These are phyloP conservation scores for Rhodotorula glutinis DNA, from an alignment of 1,284 basidiomycete genomes.

Conservation along the genomic window DNA sequence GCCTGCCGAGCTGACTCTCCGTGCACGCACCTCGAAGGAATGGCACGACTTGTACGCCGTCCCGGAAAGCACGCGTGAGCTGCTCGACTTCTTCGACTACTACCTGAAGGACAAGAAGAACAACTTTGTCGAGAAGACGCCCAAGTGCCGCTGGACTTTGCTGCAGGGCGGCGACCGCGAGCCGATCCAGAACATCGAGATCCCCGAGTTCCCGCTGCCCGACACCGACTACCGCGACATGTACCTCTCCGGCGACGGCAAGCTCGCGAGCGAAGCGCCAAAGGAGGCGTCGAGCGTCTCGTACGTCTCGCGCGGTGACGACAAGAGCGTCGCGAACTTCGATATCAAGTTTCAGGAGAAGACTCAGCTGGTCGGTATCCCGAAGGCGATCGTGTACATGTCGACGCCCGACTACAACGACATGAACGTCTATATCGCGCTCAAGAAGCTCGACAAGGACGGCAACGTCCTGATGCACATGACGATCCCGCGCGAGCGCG, in stretches of 20 bases:
- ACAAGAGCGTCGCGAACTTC: conserved; percentile 25
- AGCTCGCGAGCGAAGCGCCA: conserved; percentile 16
- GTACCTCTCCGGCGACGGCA: conserved; percentile 32
- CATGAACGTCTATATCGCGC: conserved; percentile 41
- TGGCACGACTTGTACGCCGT: conserved; percentile 28
- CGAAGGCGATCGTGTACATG: conserved; percentile 42
- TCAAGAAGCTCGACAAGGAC: conserved; percentile 41
- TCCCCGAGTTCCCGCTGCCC: conserved; percentile 36
- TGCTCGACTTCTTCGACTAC: conserved; percentile 41
- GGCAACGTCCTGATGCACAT: conserved; percentile 37
- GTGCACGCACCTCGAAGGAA: conserved; percentile 1
- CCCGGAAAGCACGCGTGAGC: conserved; percentile 37
- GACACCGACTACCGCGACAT: conserved; percentile 36
- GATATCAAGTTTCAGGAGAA: conserved; percentile 32
- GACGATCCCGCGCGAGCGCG: conserved; percentile 39
- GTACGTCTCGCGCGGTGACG: conserved; percentile 32
- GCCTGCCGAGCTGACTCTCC: neutral
- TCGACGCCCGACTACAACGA: conserved; percentile 41
- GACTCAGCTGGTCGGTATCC: conserved; percentile 40
- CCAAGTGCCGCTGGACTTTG: conserved; percentile 35
- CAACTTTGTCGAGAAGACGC: conserved; percentile 39
- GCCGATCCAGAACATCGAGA: conserved; percentile 27
- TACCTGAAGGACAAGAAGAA: conserved; percentile 42
- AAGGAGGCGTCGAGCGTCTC: conserved; percentile 10
- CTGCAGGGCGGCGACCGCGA: conserved; percentile 36